phyloP scores from a whole-genome alignment of 176 grass and related monocot species.

The Eragrostis nindensis region DNA sequence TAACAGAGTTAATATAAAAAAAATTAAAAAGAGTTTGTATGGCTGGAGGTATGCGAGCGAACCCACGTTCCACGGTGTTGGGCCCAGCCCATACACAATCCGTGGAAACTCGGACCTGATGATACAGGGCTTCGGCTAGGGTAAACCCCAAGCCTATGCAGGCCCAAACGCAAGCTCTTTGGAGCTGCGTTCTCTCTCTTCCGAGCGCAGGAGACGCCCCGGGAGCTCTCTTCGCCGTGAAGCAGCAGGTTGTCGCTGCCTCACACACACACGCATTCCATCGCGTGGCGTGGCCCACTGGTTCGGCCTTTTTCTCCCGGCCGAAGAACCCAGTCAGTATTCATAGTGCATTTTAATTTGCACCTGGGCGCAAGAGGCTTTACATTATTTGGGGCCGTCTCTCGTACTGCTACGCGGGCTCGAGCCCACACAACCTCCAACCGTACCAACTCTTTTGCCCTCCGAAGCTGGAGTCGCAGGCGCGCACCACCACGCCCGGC shows the following conservation, averaged over 20 bases:
- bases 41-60: background rate
- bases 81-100: too few species aligned
- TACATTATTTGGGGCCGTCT: too few species aligned
- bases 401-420: background rate
- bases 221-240: too few species aligned
- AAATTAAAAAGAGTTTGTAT: background rate
- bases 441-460: background rate
- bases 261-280: too few species aligned
- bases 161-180: background rate
- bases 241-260: too few species aligned
- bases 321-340: too few species aligned
- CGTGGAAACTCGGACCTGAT: too few species aligned
- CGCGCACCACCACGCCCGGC: background rate
- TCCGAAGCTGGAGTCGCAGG: slow-evolving; percentile 14
- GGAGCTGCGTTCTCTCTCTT: too few species aligned
- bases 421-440: background rate
- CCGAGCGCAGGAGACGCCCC: too few species aligned
- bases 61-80: background rate
- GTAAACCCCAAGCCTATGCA: too few species aligned
- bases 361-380: background rate
- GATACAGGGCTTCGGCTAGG: background rate
- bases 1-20: background rate
- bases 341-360: too few species aligned
- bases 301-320: background rate
- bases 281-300: too few species aligned